Conservation (phyloP, 352 stramenopile species). For the Aphanomyces cochlioides region DNA sequence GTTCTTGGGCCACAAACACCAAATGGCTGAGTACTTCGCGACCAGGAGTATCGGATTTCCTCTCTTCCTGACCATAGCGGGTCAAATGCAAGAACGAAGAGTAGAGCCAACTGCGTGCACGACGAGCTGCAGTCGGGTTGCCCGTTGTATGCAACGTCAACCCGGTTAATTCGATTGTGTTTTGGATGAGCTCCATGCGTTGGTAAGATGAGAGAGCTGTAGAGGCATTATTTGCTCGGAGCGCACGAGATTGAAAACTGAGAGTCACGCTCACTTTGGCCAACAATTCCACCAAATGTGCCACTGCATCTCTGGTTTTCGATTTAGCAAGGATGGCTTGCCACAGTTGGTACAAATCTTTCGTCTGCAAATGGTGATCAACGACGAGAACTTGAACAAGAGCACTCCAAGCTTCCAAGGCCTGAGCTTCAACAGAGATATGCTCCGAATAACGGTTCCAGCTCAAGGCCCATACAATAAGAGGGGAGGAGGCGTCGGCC, state of each 20-base stretch:
- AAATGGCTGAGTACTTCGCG: not conserved
- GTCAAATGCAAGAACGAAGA: slow-evolving; percentile 71
- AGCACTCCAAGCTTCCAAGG: slow-evolving; percentile 70
- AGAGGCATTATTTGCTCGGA: not conserved
- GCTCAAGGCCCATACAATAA: slow-evolving; percentile 74
- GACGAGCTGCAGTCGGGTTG: slow-evolving; percentile 69
- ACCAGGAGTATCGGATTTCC: not conserved
- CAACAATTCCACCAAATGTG: slow-evolving; percentile 75
- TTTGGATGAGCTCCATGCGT: slow-evolving; percentile 58
- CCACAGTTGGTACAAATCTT: slow-evolving; percentile 64
- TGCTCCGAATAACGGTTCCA: slow-evolving; percentile 85
- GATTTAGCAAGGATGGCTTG: slow-evolving; percentile 59
- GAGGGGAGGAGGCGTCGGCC: slow-evolving; percentile 33
- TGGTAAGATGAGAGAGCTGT: slow-evolving; percentile 15
- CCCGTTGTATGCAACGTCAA: slow-evolving; percentile 51
- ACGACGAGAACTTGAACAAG: slow-evolving; percentile 75
- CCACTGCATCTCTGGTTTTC: slow-evolving; percentile 44
- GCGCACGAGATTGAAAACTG: slow-evolving; percentile 45
- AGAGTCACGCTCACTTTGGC: slow-evolving; percentile 60
- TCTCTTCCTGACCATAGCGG: slow-evolving; percentile 19
- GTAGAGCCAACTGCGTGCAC: slow-evolving; percentile 73
- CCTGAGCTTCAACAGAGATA: slow-evolving; percentile 72
- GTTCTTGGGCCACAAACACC: slow-evolving; percentile 1
- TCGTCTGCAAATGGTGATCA: slow-evolving; percentile 64
- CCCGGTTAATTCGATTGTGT: slow-evolving; percentile 43